Evolutionary conservation across 2,329 filamentous ascomycete species (phyloP).

Genomic region (Talaromyces marneffei): DNA sequence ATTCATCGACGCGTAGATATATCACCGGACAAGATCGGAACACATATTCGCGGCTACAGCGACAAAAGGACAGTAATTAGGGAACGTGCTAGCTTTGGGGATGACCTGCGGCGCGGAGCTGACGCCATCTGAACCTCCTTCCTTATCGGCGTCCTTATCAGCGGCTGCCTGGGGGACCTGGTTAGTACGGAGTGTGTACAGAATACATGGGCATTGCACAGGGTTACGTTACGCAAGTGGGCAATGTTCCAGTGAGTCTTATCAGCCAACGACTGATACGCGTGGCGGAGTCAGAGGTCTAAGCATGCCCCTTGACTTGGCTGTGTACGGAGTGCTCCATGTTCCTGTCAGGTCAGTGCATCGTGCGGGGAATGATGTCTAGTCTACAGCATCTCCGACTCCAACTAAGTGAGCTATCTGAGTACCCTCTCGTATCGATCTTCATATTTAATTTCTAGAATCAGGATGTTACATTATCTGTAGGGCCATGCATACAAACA

Average conservation of each 20-base stretch:
- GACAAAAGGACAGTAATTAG: not conserved
- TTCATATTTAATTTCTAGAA: not conserved
- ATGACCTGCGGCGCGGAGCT: conserved; percentile 1
- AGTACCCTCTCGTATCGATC: not conserved
- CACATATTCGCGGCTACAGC: not conserved
- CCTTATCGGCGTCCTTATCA: not conserved
- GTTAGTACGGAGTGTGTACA: not conserved
- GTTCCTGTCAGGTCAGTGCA: not conserved
- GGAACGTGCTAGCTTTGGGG: not conserved
- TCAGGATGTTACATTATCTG: too few relatives aligned
- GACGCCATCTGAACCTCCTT: not conserved
- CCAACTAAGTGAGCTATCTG: not conserved
- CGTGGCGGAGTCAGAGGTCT: not conserved
- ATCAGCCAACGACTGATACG: not conserved
- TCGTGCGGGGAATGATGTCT: not conserved
- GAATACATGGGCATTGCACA: too few relatives aligned
- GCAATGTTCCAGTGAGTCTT: too few relatives aligned
- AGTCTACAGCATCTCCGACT: not conserved
- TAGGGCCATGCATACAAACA: too few relatives aligned
- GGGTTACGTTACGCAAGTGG: too few relatives aligned
- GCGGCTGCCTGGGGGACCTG: not conserved
- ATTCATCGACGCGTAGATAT: not conserved
- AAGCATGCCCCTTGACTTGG: not conserved
- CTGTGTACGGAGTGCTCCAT: not conserved
- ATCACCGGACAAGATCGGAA: not conserved